phyloP scores from a whole-genome alignment of 805 yeast genomes.

The Candida multigemmis region DNA sequence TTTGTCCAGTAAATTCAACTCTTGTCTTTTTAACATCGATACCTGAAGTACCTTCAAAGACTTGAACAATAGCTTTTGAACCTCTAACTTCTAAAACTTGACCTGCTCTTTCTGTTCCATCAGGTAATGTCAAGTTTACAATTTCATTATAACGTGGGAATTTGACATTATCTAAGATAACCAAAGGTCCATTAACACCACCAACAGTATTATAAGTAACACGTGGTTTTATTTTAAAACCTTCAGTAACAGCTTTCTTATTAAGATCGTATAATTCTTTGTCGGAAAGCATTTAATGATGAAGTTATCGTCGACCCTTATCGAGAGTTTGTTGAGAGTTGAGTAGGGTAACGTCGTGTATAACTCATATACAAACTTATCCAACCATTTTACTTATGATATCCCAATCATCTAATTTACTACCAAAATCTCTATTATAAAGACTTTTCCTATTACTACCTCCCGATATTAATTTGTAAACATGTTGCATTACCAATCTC shows the following conservation, averaged over 20 bases:
- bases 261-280: conserved; percentile 59
- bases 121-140: conserved; percentile 93
- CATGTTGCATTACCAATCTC: conserved; percentile 19
- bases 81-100: conserved; percentile 98
- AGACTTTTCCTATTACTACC: conserved; percentile 5
- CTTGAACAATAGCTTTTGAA: conserved; percentile 95
- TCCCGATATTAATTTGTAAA: conserved; percentile 15
- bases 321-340: too few relatives aligned
- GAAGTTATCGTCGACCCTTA: too few relatives aligned
- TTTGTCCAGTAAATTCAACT: conserved; percentile 95
- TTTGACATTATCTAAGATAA: conserved; percentile 46
- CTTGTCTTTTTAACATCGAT: conserved; percentile 96
- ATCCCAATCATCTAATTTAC: conserved; percentile 9
- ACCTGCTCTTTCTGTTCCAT: conserved; percentile 91
- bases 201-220: conserved; percentile 92
- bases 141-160: conserved; percentile 82
- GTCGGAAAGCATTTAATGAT: conserved; percentile 25
- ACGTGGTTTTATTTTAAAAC: conserved; percentile 87
- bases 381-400: conserved; percentile 7
- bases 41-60: conserved; percentile 98
- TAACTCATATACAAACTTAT: too few relatives aligned
- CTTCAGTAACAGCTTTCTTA: conserved; percentile 86
- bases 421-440: too few relatives aligned
- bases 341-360: too few relatives aligned
- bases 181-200: conserved; percentile 98